Percentiles rank a stretch among this genome's conserved stretches.
These are phyloP conservation scores for Claviceps fusiformis DNA, from an alignment of 2,329 filamentous ascomycete species.

Conservation along the genomic window DNA sequence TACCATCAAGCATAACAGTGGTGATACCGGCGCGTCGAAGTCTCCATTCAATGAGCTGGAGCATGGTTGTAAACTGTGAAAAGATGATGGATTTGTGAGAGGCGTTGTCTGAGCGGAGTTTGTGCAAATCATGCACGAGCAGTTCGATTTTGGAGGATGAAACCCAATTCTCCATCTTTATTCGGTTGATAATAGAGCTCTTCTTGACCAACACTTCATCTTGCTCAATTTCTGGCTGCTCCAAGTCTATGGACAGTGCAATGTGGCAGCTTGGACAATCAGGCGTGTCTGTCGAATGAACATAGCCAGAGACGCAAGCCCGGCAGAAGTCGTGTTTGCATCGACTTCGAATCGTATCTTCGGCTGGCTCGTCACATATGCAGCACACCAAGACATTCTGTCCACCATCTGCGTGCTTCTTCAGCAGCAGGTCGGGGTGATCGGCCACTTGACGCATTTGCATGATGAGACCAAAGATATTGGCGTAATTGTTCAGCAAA, in stretches of 20 bases:
- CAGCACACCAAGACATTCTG: constrained; percentile 86
- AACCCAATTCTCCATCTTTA: constrained; percentile 98
- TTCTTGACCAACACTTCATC: constrained; percentile 81
- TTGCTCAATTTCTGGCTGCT: constrained; percentile 90
- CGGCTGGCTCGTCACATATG: constrained; percentile 91
- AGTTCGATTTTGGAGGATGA: constrained; percentile 97
- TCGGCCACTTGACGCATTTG: constrained; percentile 98
- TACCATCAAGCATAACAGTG: constrained; percentile 95
- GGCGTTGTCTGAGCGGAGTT: constrained; percentile 79
- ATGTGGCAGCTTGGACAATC: constrained; percentile 92
- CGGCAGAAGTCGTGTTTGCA: constrained; percentile 68
- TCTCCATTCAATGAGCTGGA: constrained; percentile 94
- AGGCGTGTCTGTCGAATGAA: constrained; percentile 61
- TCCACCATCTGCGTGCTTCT: constrained; percentile 72
- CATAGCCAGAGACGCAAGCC: constrained; percentile 34
- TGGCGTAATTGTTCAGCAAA: constrained; percentile 93
- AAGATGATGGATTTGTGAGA: constrained; percentile 97
- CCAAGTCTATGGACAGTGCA: constrained; percentile 74
- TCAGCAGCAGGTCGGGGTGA: constrained; percentile 85
- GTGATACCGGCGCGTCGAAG: constrained; percentile 93
- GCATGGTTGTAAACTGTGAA: constrained; percentile 93
- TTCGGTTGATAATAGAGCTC: constrained; percentile 93
- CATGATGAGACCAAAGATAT: constrained; percentile 98
- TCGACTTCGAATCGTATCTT: constrained; percentile 82
- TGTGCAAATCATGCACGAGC: constrained; percentile 86